Conservation (phyloP, 2,329 filamentous ascomycete species). For the Arthrobotrys sphaeroides region DNA sequence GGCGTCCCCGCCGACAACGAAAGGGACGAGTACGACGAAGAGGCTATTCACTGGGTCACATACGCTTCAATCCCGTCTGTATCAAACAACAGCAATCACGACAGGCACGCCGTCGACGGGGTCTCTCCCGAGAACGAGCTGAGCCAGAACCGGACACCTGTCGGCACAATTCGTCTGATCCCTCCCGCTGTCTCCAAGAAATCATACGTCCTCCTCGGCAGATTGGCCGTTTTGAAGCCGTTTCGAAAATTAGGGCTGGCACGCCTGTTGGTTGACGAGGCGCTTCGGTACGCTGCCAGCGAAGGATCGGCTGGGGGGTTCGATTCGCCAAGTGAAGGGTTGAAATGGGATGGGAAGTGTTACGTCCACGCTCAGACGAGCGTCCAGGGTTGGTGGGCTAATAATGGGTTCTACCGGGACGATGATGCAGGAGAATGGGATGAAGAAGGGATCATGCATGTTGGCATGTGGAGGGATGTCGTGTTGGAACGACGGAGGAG, state of each 20-base stretch:
- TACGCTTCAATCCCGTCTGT: conserved; percentile 70
- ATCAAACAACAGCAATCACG: conserved; percentile 59
- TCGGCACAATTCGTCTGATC: conserved; percentile 81
- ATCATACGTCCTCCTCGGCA: conserved; percentile 83
- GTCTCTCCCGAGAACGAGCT: conserved; percentile 60
- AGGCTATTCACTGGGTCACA: conserved; percentile 87
- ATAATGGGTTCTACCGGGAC: conserved; percentile 78
- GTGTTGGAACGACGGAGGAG: conserved; percentile 47
- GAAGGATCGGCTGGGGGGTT: conserved; percentile 65
- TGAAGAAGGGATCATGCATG: conserved; percentile 84
- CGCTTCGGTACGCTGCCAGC: conserved; percentile 75
- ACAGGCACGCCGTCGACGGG: conserved; percentile 63
- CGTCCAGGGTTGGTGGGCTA: conserved; percentile 73
- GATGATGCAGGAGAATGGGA: conserved; percentile 78
- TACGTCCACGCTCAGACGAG: conserved; percentile 77
- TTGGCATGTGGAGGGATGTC: conserved; percentile 76
- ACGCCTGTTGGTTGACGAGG: conserved; percentile 72
- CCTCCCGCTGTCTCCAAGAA: conserved; percentile 67
- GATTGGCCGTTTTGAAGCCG: conserved; percentile 74
- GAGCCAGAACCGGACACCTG: conserved; percentile 64
- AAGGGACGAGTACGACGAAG: conserved; percentile 79
- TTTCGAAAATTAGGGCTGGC: conserved; percentile 75
- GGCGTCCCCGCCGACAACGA: conserved; percentile 72
- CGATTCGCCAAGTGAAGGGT: conserved; percentile 60
- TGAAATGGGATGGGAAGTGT: conserved; percentile 59